Evolutionary conservation across 2,329 filamentous ascomycete genomes (phyloP).

Genomic region (Fonsecaea erecta): DNA sequence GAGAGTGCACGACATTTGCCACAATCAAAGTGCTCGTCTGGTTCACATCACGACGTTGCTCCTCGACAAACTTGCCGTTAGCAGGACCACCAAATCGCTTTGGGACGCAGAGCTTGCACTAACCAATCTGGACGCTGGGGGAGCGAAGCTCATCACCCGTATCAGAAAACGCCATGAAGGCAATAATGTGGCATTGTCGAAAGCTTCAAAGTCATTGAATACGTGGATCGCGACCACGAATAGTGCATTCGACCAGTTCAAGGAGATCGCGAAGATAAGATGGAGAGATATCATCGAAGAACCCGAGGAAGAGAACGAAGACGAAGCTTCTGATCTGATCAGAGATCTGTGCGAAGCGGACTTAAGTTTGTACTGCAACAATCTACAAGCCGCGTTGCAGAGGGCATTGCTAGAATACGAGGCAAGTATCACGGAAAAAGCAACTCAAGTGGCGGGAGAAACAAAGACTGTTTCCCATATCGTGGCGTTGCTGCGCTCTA

Average conservation of each 20-base stretch:
- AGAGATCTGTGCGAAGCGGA: constrained; percentile 28
- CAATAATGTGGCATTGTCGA: constrained; percentile 17
- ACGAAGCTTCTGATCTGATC: constrained; percentile 28
- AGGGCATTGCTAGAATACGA: constrained; percentile 18
- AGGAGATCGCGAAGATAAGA: constrained; percentile 22
- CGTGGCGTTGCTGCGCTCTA: constrained; percentile 26
- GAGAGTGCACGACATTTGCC: constrained; percentile 40
- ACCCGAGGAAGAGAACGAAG: constrained; percentile 38
- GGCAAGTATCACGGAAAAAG: constrained; percentile 16
- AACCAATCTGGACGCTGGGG: constrained; percentile 17
- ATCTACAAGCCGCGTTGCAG: constrained; percentile 17
- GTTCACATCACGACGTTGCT: constrained; percentile 21
- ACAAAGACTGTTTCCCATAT: constrained; percentile 1
- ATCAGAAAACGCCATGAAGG: constrained; percentile 34
- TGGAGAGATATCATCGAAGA: constrained; percentile 39
- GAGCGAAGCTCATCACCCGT: constrained; percentile 23
- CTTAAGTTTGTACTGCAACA: constrained; percentile 18
- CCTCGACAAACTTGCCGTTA: background rate
- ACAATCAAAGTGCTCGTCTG: constrained; percentile 21
- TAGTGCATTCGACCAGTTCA: constrained; percentile 18
- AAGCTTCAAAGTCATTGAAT: constrained; percentile 22
- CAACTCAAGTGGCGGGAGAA: constrained; percentile 3
- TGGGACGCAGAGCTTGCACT: constrained; percentile 33
- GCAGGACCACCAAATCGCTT: constrained; percentile 16
- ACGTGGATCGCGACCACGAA: constrained; percentile 25